These are phyloP conservation scores for Candida michaelii DNA, from an alignment of 805 yeast genomes.

Conservation along the genomic window DNA sequence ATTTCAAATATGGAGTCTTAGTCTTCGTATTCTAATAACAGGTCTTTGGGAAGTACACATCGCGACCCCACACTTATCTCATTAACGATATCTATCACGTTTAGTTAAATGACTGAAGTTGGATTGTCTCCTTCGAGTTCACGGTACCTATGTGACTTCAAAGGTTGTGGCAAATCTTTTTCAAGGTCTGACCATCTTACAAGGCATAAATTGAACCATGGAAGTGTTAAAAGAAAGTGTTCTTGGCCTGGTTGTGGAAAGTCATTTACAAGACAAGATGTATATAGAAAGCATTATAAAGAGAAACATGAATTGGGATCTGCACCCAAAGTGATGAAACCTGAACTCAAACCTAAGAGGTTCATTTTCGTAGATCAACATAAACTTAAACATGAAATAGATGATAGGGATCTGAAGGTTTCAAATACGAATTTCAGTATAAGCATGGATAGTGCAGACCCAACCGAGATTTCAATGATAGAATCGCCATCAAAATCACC, in stretches of 20 bases:
- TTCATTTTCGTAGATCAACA: not conserved
- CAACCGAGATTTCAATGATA: not conserved
- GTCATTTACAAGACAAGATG: constrained; percentile 15
- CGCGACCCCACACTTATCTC: constrained; percentile 3
- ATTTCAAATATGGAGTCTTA: too few species aligned
- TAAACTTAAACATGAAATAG: too few species aligned
- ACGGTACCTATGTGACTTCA: constrained; percentile 3
- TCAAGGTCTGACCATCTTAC: constrained; percentile 15
- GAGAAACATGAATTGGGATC: constrained; percentile 9
- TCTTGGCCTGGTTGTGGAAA: constrained; percentile 16
- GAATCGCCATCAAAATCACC: not conserved
- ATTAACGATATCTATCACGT: not conserved
- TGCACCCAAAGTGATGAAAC: not conserved
- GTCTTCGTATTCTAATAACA: too few species aligned
- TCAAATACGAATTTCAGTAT: too few species aligned
- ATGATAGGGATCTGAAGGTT: too few species aligned
- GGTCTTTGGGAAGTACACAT: too few species aligned
- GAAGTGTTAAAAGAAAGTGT: constrained; percentile 7
- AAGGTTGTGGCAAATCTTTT: constrained; percentile 12
- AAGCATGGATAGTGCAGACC: too few species aligned
- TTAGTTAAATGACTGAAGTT: not conserved
- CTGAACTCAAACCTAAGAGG: not conserved
- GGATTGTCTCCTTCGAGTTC: not conserved
- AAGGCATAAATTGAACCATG: constrained; percentile 15
- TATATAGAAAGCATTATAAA: constrained; percentile 14